Percentiles rank a stretch among this genome's conserved stretches.
These are phyloP conservation scores for Ottelia alismoides DNA, from an alignment of 106 monocot genomes.

Conservation along the genomic window DNA sequence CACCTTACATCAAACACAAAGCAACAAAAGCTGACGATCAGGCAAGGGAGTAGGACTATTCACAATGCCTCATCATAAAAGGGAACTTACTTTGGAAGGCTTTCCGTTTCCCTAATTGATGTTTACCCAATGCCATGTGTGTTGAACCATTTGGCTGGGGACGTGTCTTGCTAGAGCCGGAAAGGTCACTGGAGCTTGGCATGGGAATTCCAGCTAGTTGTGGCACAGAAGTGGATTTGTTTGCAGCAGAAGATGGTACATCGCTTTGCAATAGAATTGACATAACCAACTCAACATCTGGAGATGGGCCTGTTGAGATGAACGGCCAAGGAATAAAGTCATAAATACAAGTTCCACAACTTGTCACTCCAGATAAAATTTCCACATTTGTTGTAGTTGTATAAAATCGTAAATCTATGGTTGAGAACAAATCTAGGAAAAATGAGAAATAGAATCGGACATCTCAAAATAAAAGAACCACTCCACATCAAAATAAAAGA, in stretches of 20 bases:
- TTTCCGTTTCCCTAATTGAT: conserved; percentile 45
- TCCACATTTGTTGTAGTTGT: too few species aligned
- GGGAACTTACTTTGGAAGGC: conserved; percentile 46
- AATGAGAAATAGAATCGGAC: too few species aligned
- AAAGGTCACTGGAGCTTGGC: conserved; percentile 59
- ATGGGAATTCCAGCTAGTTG: conserved; percentile 24
- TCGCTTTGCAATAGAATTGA: conserved; percentile 67
- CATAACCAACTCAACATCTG: conserved; percentile 61
- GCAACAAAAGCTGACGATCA: neutral
- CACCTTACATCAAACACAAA: neutral
- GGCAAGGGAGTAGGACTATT: neutral
- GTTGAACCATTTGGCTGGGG: conserved; percentile 55
- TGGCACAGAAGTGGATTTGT: conserved; percentile 19
- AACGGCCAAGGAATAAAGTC: too few species aligned
- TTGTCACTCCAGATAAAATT: too few species aligned
- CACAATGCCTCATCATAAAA: neutral
- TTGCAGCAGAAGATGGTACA: conserved; percentile 25
- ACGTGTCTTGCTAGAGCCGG: conserved; percentile 54
- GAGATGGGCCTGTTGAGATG: conserved; percentile 44
- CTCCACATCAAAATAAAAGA: too few species aligned
- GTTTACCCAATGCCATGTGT: conserved; percentile 30
- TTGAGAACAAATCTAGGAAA: too few species aligned
- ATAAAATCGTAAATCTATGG: too few species aligned
- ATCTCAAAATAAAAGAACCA: too few species aligned
- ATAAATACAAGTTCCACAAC: too few species aligned